Conservation (phyloP, 2,329 filamentous ascomycete genomes). For the Penicillium italicum region DNA sequence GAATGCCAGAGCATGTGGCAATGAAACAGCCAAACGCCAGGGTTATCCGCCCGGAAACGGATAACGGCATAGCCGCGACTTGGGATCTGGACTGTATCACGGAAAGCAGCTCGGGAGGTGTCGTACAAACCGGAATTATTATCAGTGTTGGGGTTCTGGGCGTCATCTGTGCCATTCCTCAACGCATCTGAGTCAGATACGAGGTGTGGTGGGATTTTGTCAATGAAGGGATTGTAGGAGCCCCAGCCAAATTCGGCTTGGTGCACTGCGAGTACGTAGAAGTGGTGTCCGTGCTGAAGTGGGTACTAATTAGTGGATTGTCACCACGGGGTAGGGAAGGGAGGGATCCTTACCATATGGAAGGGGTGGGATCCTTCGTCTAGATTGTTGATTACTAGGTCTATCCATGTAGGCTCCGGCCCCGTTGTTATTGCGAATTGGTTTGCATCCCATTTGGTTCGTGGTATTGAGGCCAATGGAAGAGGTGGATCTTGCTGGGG, state of each 20-base stretch:
- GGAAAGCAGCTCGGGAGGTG: constrained; percentile 40
- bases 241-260: constrained; percentile 35
- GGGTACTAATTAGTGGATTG: not conserved
- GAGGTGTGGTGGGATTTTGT: constrained; percentile 22
- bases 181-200: constrained; percentile 5
- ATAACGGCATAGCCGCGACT: constrained; percentile 55
- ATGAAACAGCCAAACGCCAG: constrained; percentile 50
- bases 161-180: constrained; percentile 18
- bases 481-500: constrained; percentile 35
- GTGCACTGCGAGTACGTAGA: constrained; percentile 32
- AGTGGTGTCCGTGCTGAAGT: constrained; percentile 36
- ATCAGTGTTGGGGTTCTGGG: not conserved
- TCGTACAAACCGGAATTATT: constrained; percentile 35
- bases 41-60: constrained; percentile 55
- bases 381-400: constrained; percentile 50
- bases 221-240: constrained; percentile 37
- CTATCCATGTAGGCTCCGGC: constrained; percentile 40
- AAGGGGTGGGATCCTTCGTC: constrained; percentile 52
- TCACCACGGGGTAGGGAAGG: not conserved
- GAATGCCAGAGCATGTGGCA: constrained; percentile 54
- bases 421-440: constrained; percentile 40
- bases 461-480: constrained; percentile 36
- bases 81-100: constrained; percentile 54
- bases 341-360: constrained; percentile 40
- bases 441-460: constrained; percentile 42